Evolutionary conservation across 441 rosid species (phyloP).

Genomic region (Sinapis alba): DNA sequence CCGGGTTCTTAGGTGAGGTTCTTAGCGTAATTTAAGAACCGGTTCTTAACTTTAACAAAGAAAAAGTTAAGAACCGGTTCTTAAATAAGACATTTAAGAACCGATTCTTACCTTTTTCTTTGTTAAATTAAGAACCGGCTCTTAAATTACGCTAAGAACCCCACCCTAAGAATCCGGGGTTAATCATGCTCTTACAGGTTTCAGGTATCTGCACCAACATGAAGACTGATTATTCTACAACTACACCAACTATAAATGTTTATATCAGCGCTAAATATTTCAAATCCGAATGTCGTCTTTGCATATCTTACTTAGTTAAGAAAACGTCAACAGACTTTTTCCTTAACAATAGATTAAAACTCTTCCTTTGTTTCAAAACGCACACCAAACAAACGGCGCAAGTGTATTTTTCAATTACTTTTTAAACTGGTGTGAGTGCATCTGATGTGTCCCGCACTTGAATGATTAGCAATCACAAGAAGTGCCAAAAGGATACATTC

Average conservation of each 20-base stretch:
- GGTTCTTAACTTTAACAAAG: too few relatives aligned
- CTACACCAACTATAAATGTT: background rate
- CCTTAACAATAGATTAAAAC: background rate
- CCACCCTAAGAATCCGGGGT: too few relatives aligned
- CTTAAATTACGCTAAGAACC: too few relatives aligned
- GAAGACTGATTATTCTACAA: background rate
- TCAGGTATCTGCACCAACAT: background rate
- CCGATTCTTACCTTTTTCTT: too few relatives aligned
- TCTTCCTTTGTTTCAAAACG: slow-evolving; percentile 17
- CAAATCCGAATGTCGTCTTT: background rate
- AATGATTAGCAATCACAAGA: slow-evolving; percentile 29
- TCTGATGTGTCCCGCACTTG: slow-evolving; percentile 30
- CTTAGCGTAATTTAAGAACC: too few relatives aligned
- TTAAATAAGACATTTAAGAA: too few relatives aligned
- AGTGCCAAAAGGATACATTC: slow-evolving; percentile 28
- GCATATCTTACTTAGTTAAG: background rate
- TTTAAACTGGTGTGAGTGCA: slow-evolving; percentile 1
- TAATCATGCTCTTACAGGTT: too few relatives aligned
- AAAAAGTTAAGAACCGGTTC: too few relatives aligned
- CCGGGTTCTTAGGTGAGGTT: too few relatives aligned
- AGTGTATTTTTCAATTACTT: background rate
- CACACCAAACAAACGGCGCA: slow-evolving; percentile 18
- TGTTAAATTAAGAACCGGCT: too few relatives aligned
- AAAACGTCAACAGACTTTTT: background rate
- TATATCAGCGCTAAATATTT: background rate